Evolutionary conservation across 331 rosid genomes (phyloP), one percentile per base, ranked within the genome.

Genomic region (Malus hybrid): DNA sequence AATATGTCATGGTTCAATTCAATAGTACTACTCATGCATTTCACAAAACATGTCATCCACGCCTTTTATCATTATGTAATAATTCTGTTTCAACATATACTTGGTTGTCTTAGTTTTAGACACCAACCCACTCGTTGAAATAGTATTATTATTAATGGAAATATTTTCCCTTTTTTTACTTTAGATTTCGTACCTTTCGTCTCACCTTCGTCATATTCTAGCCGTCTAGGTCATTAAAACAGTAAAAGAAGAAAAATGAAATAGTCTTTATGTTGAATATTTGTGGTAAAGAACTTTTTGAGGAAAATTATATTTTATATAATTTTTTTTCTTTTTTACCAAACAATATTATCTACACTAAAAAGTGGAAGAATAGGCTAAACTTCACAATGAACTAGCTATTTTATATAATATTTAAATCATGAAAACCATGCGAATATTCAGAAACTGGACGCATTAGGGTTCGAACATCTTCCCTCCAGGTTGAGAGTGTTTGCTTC

Each of bases 301-400:
- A 42, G 14, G 5, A 42, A 42, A 42, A 42, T 3, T 42, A 42
- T 42, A 42, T 42, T 42, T 42, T 42, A 42, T 10, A 42, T 42
- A 42, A 3, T 42, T 42, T 42, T 42, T 24, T 42, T 42, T 42
- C 46, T 42, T 42, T 10, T 42, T 42, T 1, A 3, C 5, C 48
- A 42, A 42, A 42, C 0, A 0, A 3, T 39, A 39, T 39, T 39
- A 39, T 39, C 0, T 39, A 39, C 4, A 39, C 4, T 39, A 9
- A 39, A 1, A 0, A 0, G 0, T 10, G 4, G 0, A 39, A 0
- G 12, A 39, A 9, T 42, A 1, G 0, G 14, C 0, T 42, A 42
- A 42, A 0, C 14, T 4, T 42, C 14, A 42, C 5, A 42, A 42
- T 42, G 1, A 0, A 42, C 14, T 42, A 42, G 14, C 1, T 42